Base-by-base conservation (phyloP, 1,284 basidiomycete genomes). In the Hymenochaete sp. region DNA sequence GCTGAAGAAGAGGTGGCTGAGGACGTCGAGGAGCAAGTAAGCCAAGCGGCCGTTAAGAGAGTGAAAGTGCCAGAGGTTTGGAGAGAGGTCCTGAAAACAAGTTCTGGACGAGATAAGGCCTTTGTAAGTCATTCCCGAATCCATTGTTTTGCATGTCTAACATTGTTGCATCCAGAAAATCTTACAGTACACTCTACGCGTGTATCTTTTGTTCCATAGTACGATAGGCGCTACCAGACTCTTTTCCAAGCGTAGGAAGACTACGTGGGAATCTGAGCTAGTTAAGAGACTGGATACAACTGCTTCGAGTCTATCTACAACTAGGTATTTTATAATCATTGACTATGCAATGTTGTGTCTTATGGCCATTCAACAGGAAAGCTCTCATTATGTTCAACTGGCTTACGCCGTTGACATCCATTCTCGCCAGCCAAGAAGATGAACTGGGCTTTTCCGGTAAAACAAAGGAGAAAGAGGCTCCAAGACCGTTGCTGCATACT, bases 331-430 rank as follows among this genome's bases (percentile, higher is more conserved):
- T 19, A 37, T 38, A 19, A 21, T 43, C 29, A 22, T 32, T 38
- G 13, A 33, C 8, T 37, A 18, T 31, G 19, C 22, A 11, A 5
- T 46, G 41, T 8, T 52, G 21, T 42, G 39, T 29, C 31, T 36
- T 4, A 11, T 26, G 24, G 22, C 31, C 38, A 6, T 19, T 11
- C 43, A 2, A 47, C 59, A 89, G 85, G 61, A 87, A 86, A 68
- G 73, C 78, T 49, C 70, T 89, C 32, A 68, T 89, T 42, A 65
- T 89, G 35, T 86, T 88, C 69, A 85, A 87, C 63, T 89, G 85
- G 85, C 62, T 89, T 38, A 66, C 72, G 4, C 85, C 85, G 5
- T 62, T 89, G 51, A 79, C 76, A 37, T 68, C 73, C 18, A 74
- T 88, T 39, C 70, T 75, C 57, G 72, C 73, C 56, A 42, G 61